Evolutionary conservation across 495 filamentous ascomycete species (phyloP).

Genomic region (Amniculicola lignicola): DNA sequence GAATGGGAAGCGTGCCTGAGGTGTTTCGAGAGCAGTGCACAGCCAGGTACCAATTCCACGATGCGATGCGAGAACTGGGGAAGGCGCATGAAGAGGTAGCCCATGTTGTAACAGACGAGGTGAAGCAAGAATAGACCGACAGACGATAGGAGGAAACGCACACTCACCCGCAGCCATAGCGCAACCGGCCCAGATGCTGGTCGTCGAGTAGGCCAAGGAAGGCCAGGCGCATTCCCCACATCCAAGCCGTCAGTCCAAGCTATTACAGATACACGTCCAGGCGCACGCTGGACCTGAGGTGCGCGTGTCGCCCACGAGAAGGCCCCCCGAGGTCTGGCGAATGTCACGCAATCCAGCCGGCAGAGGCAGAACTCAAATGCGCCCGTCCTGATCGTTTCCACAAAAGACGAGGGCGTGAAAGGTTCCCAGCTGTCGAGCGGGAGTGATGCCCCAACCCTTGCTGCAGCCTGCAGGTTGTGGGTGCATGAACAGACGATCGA

Average conservation of each 20-base stretch:
- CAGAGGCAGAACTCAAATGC: not conserved
- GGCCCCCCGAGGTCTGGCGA: too few species aligned
- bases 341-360: not conserved
- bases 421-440: not conserved
- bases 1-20: not conserved
- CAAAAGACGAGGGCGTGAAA: not conserved
- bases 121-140: not conserved
- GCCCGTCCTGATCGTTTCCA: not conserved
- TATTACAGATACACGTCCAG: too few species aligned
- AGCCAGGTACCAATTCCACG: slow-evolving; percentile 2
- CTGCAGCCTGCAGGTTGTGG: not conserved
- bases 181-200: not conserved
- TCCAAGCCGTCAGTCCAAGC: too few species aligned
- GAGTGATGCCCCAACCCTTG: slow-evolving; percentile 10
- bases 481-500: slow-evolving; percentile 1
- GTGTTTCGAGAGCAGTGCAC: not conserved
- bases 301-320: not conserved
- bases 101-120: not conserved
- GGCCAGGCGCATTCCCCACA: too few species aligned
- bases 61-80: not conserved
- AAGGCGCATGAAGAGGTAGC: not conserved
- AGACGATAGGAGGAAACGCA: not conserved
- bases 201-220: too few species aligned
- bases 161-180: not conserved
- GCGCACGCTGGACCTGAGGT: not conserved